Evolutionary conservation across 495 filamentous ascomycete genomes (phyloP).

Genomic region (Neurospora hispaniola): DNA sequence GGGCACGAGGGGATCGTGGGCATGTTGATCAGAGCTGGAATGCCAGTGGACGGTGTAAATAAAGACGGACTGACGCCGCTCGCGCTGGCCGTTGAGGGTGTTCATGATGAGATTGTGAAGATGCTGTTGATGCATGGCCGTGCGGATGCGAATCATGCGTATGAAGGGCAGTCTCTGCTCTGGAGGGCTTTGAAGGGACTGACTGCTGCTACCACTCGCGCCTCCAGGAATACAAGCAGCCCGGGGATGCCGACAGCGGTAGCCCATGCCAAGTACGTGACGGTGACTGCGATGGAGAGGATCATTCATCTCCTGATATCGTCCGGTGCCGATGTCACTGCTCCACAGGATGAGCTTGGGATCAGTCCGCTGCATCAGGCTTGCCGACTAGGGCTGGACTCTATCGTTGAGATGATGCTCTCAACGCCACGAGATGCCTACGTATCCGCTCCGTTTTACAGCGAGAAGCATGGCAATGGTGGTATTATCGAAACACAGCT

Average conservation of each 20-base stretch:
- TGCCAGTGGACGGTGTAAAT: conserved; percentile 10
- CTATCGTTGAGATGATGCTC: conserved; percentile 6
- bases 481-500: conserved; percentile 5
- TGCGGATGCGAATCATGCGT: conserved; percentile 18
- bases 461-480: conserved; percentile 2
- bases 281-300: not conserved
- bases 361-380: conserved; percentile 11
- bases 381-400: conserved; percentile 4
- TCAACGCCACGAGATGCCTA: not conserved
- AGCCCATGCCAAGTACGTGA: not conserved
- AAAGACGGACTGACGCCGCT: conserved; percentile 21
- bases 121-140: conserved; percentile 15
- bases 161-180: conserved; percentile 2
- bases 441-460: not conserved
- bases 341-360: conserved; percentile 3
- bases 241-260: not conserved
- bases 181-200: conserved; percentile 1
- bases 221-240: not conserved
- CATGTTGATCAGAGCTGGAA: conserved; percentile 8
- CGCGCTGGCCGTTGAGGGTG: conserved; percentile 21
- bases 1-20: conserved; percentile 8
- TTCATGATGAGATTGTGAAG: conserved; percentile 19
- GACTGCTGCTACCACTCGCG: not conserved
- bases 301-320: conserved; percentile 5
- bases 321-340: not conserved